Evolutionary conservation across 306 rosid genomes (phyloP).

Genomic region (Prunus mira): DNA sequence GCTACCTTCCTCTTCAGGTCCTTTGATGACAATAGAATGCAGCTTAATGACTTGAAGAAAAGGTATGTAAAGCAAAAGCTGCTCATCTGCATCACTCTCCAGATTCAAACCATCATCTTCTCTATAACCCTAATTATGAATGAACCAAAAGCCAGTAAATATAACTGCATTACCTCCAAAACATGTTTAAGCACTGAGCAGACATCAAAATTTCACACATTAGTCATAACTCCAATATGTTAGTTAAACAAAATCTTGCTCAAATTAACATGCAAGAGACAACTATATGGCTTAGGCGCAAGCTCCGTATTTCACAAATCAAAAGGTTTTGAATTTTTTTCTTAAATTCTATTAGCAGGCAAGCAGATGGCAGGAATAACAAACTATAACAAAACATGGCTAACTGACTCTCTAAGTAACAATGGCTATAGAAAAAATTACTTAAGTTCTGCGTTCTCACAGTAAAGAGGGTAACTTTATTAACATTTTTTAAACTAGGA

Average conservation of each 20-base stretch:
- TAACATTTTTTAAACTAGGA: not conserved
- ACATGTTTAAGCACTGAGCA: not conserved
- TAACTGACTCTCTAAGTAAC: too few species aligned
- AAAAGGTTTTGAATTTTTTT: not conserved
- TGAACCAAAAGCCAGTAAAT: constrained; percentile 11
- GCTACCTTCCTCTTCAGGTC: constrained; percentile 92
- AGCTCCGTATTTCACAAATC: not conserved
- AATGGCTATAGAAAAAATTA: too few species aligned
- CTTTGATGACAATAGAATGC: constrained; percentile 63
- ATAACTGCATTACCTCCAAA: not conserved
- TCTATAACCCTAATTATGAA: constrained; percentile 67
- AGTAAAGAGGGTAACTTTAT: not conserved
- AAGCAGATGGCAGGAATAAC: too few species aligned
- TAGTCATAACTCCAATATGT: not conserved
- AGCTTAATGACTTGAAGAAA: constrained; percentile 84
- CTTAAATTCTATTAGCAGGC: too few species aligned
- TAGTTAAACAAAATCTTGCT: not conserved
- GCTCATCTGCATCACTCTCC: constrained; percentile 98
- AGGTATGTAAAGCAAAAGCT: constrained; percentile 86
- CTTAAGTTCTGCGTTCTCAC: not conserved
- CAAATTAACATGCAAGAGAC: not conserved
- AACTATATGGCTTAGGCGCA: not conserved
- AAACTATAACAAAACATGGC: too few species aligned
- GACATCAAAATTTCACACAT: not conserved
- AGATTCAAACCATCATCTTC: constrained; percentile 87